Conservation (phyloP, 2,329 filamentous ascomycete species). For the Colletotrichum sp. region DNA sequence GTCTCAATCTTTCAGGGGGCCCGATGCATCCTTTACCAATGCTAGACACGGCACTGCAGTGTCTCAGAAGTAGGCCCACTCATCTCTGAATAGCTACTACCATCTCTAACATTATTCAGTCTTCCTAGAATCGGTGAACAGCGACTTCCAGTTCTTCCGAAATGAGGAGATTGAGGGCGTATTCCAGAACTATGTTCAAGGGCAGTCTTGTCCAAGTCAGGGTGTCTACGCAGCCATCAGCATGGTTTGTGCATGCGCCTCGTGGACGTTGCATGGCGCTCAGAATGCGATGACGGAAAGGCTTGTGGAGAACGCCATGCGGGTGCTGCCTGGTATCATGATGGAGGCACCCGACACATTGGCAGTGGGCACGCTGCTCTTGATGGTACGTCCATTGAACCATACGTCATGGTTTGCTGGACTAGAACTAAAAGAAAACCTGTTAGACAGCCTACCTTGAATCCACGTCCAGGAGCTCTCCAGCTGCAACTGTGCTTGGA, state of each 20-base stretch:
- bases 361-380: neutral
- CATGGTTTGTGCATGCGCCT: neutral
- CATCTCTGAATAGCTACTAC: rapidly evolving
- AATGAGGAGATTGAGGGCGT: neutral
- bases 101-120: rapidly evolving
- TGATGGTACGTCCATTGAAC: neutral
- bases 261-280: neutral
- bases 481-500: neutral
- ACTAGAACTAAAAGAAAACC: neutral
- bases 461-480: neutral
- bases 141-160: neutral
- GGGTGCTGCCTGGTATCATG: neutral
- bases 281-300: neutral
- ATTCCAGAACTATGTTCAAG: neutral
- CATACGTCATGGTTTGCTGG: no score
- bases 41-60: neutral
- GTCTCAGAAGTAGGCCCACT: neutral
- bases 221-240: neutral
- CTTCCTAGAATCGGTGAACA: neutral
- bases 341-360: neutral
- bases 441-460: neutral
- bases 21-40: neutral
- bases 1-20: neutral
- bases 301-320: neutral
- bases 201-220: neutral